These are phyloP conservation scores for Ophiostoma tasmaniense DNA, from an alignment of 2,329 filamentous ascomycete genomes.

Conservation along the genomic window DNA sequence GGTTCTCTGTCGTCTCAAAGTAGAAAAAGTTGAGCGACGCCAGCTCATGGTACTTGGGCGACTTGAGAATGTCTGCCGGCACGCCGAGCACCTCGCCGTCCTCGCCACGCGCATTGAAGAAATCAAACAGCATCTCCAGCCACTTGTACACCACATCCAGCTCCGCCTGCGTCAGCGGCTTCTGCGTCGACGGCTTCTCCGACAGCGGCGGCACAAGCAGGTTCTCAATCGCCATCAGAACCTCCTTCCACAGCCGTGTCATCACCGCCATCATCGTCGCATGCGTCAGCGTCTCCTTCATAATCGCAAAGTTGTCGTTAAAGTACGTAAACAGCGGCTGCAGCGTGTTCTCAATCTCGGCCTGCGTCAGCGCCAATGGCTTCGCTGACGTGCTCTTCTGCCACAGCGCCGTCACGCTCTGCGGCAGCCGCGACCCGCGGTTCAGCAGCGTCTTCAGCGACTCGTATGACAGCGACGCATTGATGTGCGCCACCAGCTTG, in stretches of 20 bases:
- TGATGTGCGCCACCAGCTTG: constrained; percentile 94
- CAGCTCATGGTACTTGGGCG: constrained; percentile 95
- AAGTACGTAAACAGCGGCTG: constrained; percentile 88
- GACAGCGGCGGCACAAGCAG: constrained; percentile 88
- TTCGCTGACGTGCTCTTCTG: constrained; percentile 49
- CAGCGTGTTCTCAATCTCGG: constrained; percentile 72
- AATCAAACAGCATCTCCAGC: constrained; percentile 82
- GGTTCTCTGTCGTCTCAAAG: constrained; percentile 80
- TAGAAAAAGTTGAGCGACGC: constrained; percentile 98
- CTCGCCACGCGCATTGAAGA: constrained; percentile 93
- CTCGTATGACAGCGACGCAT: constrained; percentile 74
- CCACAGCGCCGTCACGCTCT: constrained; percentile 63
- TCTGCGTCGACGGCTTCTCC: constrained; percentile 84
- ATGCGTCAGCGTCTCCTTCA: constrained; percentile 92
- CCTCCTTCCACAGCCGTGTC: constrained; percentile 97
- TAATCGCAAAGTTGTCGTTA: constrained; percentile 96
- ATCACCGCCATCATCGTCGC: constrained; percentile 98
- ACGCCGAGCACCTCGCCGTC: constrained; percentile 73
- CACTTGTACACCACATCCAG: constrained; percentile 92
- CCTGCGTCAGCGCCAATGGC: constrained; percentile 51
- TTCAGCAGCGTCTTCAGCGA: constrained; percentile 68
- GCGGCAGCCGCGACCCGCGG: constrained; percentile 36
- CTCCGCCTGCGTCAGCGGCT: constrained; percentile 75
- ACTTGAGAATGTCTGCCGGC: constrained; percentile 83
- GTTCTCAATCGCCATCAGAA: constrained; percentile 80